Evolutionary conservation across 2,329 filamentous ascomycete species (phyloP).

Genomic region (Piedraia hortae): DNA sequence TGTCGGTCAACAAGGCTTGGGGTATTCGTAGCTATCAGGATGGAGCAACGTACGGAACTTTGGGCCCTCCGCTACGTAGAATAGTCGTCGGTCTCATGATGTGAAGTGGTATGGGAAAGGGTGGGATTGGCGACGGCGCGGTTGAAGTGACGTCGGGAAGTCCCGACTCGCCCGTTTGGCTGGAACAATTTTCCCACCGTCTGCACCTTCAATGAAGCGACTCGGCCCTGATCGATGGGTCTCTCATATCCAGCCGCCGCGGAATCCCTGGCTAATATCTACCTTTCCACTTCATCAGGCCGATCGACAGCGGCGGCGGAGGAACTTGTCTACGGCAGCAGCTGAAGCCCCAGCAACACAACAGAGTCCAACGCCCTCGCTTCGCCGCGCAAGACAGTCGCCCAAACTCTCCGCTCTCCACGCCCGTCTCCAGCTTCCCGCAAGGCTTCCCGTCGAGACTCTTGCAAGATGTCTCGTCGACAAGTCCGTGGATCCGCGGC

Average conservation of each 20-base stretch:
- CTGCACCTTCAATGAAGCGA: constrained; percentile 13
- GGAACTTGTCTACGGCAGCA: neutral
- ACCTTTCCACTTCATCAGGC: too few species aligned
- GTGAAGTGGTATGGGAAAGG: constrained; percentile 2
- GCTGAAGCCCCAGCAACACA: neutral
- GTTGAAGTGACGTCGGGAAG: constrained; percentile 4
- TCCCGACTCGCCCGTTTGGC: too few species aligned
- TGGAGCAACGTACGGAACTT: constrained; percentile 42
- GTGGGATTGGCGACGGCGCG: constrained; percentile 2
- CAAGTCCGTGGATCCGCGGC: constrained; percentile 51
- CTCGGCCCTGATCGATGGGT: constrained; percentile 32
- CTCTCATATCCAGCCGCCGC: constrained; percentile 28
- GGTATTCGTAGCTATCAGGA: neutral
- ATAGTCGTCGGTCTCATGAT: constrained; percentile 10
- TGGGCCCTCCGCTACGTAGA: constrained; percentile 45
- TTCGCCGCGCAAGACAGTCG: neutral
- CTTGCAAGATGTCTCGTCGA: constrained; percentile 70
- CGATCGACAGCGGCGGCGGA: too few species aligned
- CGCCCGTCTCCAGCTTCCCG: constrained; percentile 58
- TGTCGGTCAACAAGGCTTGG: neutral
- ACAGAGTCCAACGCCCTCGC: neutral
- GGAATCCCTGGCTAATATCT: constrained; percentile 21
- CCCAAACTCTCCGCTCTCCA: constrained; percentile 83
- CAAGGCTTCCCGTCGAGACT: constrained; percentile 58
- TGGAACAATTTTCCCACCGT: too few species aligned